Evolutionary conservation across 2,329 filamentous ascomycete genomes (phyloP).

Genomic region (Teratosphaeria gauchensis): DNA sequence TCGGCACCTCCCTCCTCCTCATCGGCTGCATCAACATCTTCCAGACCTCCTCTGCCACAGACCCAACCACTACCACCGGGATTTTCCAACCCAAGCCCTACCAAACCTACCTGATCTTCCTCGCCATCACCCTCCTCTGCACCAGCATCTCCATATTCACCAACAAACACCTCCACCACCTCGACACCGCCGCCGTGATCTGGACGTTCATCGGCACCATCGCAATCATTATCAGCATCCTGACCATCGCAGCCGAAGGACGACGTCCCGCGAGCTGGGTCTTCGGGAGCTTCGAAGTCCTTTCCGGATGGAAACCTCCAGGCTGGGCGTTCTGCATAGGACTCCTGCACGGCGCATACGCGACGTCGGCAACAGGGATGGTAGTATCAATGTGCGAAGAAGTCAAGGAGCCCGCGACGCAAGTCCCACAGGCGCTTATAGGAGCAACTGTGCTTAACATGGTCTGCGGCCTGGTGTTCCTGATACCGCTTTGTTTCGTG

Average conservation of each 20-base stretch:
- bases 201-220: constrained; percentile 53
- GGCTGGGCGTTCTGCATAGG: constrained; percentile 69
- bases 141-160: constrained; percentile 39
- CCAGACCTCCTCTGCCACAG: constrained; percentile 18
- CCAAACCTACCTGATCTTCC: constrained; percentile 41
- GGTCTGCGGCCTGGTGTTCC: constrained; percentile 55
- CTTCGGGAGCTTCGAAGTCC: constrained; percentile 58
- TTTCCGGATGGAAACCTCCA: constrained; percentile 54
- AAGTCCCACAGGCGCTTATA: constrained; percentile 60
- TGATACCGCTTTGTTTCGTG: constrained; percentile 61
- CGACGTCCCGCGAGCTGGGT: constrained; percentile 53
- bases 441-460: constrained; percentile 54
- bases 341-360: constrained; percentile 62
- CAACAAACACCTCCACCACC: constrained; percentile 44
- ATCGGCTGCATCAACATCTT: constrained; percentile 49
- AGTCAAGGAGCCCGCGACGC: constrained; percentile 53
- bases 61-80: constrained; percentile 32
- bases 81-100: constrained; percentile 36
- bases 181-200: constrained; percentile 61
- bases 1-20: constrained; percentile 52
- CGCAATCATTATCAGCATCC: constrained; percentile 52
- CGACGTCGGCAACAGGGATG: constrained; percentile 69
- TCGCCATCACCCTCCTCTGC: constrained; percentile 37
- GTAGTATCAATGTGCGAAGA: constrained; percentile 72
- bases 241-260: constrained; percentile 60